Base-by-base conservation (phyloP, 441 rosid genomes). In the Euphorbia corollata region DNA sequence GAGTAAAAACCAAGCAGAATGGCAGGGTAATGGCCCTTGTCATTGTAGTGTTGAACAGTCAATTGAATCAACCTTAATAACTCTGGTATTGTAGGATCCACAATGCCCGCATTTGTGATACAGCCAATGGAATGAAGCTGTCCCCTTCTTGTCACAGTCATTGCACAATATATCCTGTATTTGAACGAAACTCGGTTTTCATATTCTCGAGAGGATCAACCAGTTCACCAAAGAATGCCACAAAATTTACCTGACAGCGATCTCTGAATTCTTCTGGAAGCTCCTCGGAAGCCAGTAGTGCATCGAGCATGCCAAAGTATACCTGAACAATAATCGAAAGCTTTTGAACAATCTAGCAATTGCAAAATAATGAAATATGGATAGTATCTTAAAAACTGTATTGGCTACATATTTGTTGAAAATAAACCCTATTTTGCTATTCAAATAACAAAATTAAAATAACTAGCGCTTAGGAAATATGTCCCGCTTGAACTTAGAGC, bases 11-110 rank as follows among this genome's bases (percentile, higher is more conserved):
- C n/a, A n/a, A n/a, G n/a, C n/a, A n/a, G 3, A 32, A 32, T 32
- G 2, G 36, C 36, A 32, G 6, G 2, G 36, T 32, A 32, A 32
- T 32, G 36, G 6, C 2, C 4, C 30, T 34, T 9, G 10, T 70
- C 72, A 72, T 71, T 24, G 67, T 55, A 67, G 73, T 47, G 80
- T 75, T 30, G 82, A 71, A 77, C 87, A 83, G 72, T 36, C 57
- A 9, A 77, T 6, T 6, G 78, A 58, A 30, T 83, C 88, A 10
- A 77, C 71, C 82, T 77, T 90, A 75, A 90, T 88, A 70, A 92
- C 91, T 48, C 96, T 84, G 15, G 95, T 91, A 74, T 93, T 93
- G 83, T 91, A 93, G 1, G 99, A 93, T 47, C 97, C 86, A 12
- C 95, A 93, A 18, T 27, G 66, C 22, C 83, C 77, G 36, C 99